Evolutionary conservation across 2,329 filamentous ascomycete genomes (phyloP).

Genomic region (Sarocladium strictum): DNA sequence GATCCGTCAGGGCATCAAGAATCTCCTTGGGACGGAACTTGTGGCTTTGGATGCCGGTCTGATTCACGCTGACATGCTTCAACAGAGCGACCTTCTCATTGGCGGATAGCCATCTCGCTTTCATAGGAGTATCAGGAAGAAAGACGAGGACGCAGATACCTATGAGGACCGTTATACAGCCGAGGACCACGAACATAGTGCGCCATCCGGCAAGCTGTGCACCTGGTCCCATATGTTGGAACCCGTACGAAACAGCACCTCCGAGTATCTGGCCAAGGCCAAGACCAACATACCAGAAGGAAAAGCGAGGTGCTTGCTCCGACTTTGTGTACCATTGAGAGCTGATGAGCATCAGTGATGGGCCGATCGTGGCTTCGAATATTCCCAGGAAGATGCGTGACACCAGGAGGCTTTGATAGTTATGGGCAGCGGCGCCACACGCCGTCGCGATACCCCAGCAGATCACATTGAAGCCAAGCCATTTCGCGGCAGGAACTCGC

Average conservation of each 20-base stretch:
- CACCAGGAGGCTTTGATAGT: constrained; percentile 47
- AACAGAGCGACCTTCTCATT: constrained; percentile 43
- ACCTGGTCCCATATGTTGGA: constrained; percentile 47
- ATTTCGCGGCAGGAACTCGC: constrained; percentile 53
- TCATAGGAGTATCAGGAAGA: constrained; percentile 39
- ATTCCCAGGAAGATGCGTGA: constrained; percentile 54
- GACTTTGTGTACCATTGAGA: constrained; percentile 57
- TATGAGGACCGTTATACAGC: constrained; percentile 34
- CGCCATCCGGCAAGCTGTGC: constrained; percentile 58
- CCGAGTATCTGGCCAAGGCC: constrained; percentile 57
- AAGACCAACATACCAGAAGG: constrained; percentile 55
- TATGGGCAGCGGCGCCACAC: constrained; percentile 45
- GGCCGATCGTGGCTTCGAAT: constrained; percentile 55
- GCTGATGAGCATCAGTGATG: constrained; percentile 54
- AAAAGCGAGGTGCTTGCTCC: constrained; percentile 54
- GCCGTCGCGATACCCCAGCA: constrained; percentile 54
- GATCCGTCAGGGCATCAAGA: constrained; percentile 43
- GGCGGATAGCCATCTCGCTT: constrained; percentile 38
- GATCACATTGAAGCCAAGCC: constrained; percentile 51
- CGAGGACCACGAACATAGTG: constrained; percentile 66
- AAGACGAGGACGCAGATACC: constrained; percentile 26
- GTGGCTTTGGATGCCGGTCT: constrained; percentile 50
- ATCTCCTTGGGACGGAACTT: constrained; percentile 48
- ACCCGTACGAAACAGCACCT: constrained; percentile 56
- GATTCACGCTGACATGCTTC: constrained; percentile 50